Evolutionary conservation across 148 eudicot species (phyloP), one percentile per base, ranked within the genome.

Genomic region (Limonium bicolor): DNA sequence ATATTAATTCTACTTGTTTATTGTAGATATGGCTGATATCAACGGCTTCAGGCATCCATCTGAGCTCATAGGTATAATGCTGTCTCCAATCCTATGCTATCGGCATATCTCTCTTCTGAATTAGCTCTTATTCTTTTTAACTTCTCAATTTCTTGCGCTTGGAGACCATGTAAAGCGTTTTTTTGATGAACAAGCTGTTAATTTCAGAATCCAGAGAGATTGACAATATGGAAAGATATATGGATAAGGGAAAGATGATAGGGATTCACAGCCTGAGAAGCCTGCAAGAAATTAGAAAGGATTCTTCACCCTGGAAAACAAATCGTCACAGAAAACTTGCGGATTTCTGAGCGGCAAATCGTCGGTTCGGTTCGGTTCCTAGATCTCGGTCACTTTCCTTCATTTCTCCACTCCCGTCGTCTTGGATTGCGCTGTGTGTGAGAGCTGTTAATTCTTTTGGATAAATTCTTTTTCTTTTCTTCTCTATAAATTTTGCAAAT

Each of bases 291-390:
- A 43, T 41, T 20, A 50, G 47, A 14, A 49, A 27, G 19, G 53
- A 36, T 3, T 33, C n/a, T 36, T n/a, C n/a, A n/a, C 17, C 10
- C 8, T 23, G 31, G 11, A 33, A 54, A 8, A 49, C 40, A 20
- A 67, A 62, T 9, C 41, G 44, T 23, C 68, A 73, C 60, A 69
- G 86, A 23, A 78, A 78, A 70, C 46, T 78, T 34, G 74, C 61
- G 53, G 41, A 55, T 42, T 62, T 71, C 54, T 71, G 59, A 55
- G 19, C 43, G n/a, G n/a, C 44, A 9, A 39, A 17, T 56, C 7
- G 53, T 19, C 6, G 28, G 32, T 36, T 32, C 37, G 31, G 17
- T 13, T 27, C 27, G 20, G 8, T 32, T 46, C 23, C 41, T 31
- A n/a, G n/a, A n/a, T n/a, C n/a, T n/a, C n/a, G n/a, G n/a, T n/a